phyloP scores from a whole-genome alignment of 441 rosid species.

The Erysimum pusillum region DNA sequence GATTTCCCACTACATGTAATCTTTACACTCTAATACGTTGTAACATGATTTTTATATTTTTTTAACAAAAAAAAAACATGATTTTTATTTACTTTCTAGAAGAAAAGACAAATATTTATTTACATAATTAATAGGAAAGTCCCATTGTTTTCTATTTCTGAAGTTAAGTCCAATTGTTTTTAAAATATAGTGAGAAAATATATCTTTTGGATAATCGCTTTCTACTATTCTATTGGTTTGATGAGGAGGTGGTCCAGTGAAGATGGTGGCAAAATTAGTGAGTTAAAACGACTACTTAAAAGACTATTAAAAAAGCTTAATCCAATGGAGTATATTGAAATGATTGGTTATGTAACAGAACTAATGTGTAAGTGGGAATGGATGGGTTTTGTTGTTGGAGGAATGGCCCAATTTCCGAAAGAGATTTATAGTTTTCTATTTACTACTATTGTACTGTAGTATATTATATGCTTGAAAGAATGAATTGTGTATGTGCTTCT shows the following conservation, averaged over 20 bases:
- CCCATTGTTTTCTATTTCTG: not conserved
- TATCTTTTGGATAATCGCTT: conserved; percentile 14
- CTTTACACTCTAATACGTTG: not conserved
- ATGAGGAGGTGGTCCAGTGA: conserved; percentile 32
- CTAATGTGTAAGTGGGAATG: conserved; percentile 26
- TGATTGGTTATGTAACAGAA: conserved; percentile 33
- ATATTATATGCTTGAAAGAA: not conserved
- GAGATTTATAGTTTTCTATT: conserved; percentile 65
- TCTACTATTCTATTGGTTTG: conserved; percentile 44
- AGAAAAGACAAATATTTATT: no score
- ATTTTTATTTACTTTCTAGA: not conserved
- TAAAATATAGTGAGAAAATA: not conserved
- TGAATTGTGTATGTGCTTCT: conserved; percentile 38
- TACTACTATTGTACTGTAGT: not conserved
- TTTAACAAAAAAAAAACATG: no score
- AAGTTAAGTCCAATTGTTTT: not conserved
- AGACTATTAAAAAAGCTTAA: conserved; percentile 7
- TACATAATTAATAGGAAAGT: not conserved
- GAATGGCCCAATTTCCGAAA: conserved; percentile 94
- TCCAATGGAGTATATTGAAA: conserved; percentile 31
- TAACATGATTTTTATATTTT: no score
- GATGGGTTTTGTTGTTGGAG: conserved; percentile 46
- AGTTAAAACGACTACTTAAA: conserved; percentile 3
- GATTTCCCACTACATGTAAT: not conserved
- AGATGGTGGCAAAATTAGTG: conserved; percentile 33